These are phyloP conservation scores for Neurospora sp. DNA, from an alignment of 495 filamentous ascomycete species.

Conservation along the genomic window DNA sequence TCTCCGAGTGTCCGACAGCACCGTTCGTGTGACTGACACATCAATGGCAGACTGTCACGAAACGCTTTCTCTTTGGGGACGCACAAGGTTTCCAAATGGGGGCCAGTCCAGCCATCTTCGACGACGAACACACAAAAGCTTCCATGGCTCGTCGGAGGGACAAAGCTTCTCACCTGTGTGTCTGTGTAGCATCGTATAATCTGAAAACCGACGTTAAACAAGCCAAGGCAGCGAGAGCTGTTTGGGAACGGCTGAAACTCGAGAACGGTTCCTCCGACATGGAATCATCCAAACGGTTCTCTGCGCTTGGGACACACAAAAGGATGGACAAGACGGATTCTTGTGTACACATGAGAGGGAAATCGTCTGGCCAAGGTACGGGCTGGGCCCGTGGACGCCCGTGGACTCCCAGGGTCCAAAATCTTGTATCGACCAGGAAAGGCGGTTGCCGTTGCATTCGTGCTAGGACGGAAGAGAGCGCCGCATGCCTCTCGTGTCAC, in stretches of 20 bases:
- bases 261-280: background rate
- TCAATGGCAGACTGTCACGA: background rate
- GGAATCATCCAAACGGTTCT: background rate
- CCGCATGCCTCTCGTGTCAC: conserved; percentile 3
- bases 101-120: background rate
- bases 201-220: background rate
- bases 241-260: background rate
- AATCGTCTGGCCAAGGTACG: conserved; percentile 6
- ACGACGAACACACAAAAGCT: background rate
- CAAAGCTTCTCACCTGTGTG: background rate
- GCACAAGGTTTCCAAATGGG: background rate
- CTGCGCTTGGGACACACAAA: background rate
- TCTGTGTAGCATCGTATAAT: background rate
- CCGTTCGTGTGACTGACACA: background rate
- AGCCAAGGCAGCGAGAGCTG: background rate
- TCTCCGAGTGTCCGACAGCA: background rate
- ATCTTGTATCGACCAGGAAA: conserved; percentile 2
- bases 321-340: background rate
- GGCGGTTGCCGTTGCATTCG: conserved; percentile 3
- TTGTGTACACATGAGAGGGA: background rate
- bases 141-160: background rate
- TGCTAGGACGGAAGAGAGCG: conserved; percentile 5
- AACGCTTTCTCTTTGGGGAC: background rate
- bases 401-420: background rate
- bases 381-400: background rate